A percentile compares a stretch with the other conserved stretches of the same genome.
These are phyloP conservation scores for Pseudopithomyces maydicus DNA, from an alignment of 2,329 filamentous ascomycete species.

Conservation along the genomic window DNA sequence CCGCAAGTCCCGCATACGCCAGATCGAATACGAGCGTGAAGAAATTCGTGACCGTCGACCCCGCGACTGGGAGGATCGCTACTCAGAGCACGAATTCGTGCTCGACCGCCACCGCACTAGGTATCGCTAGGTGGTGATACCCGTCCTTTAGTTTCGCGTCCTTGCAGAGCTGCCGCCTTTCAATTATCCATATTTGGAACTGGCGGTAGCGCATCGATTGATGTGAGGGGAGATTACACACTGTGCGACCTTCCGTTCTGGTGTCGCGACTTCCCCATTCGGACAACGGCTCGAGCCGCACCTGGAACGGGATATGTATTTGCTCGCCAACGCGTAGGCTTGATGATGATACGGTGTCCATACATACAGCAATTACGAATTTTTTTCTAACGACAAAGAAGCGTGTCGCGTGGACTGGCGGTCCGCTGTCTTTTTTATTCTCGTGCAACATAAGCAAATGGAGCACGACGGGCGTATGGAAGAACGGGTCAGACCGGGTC, in stretches of 20 bases:
- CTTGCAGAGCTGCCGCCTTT: not conserved
- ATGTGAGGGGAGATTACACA: too few relatives aligned
- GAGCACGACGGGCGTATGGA: too few relatives aligned
- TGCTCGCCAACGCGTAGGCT: slow-evolving; percentile 25
- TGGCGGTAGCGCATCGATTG: not conserved
- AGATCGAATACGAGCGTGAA: slow-evolving; percentile 66
- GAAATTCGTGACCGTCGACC: slow-evolving; percentile 54
- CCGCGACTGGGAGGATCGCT: slow-evolving; percentile 64
- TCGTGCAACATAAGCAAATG: too few relatives aligned
- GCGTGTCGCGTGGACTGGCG: too few relatives aligned
- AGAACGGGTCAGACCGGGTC: too few relatives aligned
- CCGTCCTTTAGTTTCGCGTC: not conserved
- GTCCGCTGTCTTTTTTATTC: too few relatives aligned
- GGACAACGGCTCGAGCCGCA: slow-evolving; percentile 2
- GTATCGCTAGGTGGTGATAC: slow-evolving; percentile 35
- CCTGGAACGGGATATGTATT: too few relatives aligned
- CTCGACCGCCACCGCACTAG: slow-evolving; percentile 58
- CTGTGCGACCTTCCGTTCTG: slow-evolving; percentile 2
- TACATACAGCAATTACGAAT: too few relatives aligned
- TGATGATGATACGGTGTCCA: slow-evolving; percentile 40
- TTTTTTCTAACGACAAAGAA: too few relatives aligned
- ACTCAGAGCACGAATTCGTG: slow-evolving; percentile 71
- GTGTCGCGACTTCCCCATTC: slow-evolving; percentile 12
- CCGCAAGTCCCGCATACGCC: slow-evolving; percentile 62
- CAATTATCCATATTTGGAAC: not conserved